phyloP scores from a whole-genome alignment of 441 rosid species.

The Croton setiger region DNA sequence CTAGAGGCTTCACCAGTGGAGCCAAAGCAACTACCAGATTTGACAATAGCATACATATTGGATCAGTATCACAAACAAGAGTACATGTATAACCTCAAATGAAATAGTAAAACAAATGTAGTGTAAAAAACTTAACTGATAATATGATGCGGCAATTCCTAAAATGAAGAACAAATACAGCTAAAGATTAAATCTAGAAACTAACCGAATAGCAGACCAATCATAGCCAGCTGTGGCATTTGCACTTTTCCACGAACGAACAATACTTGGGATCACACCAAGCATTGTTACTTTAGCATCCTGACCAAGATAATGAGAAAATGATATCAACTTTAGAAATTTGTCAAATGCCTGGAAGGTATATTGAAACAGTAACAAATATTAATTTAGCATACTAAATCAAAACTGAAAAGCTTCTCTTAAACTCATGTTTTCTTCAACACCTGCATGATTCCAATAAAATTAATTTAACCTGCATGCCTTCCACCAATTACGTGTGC shows the following conservation, averaged over 20 bases:
- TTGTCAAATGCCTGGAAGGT: constrained; percentile 4
- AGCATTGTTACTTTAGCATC: constrained; percentile 92
- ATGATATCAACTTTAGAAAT: constrained; percentile 1
- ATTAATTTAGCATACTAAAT: constrained; percentile 5
- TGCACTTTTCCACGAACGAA: constrained; percentile 78
- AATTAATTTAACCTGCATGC: not conserved
- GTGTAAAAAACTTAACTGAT: too few relatives aligned
- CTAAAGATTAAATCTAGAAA: constrained; percentile 17
- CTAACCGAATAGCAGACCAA: constrained; percentile 91
- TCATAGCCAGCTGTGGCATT: constrained; percentile 64
- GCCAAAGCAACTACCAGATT: constrained; percentile 65
- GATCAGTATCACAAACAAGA: constrained; percentile 14
- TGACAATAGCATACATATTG: constrained; percentile 26
- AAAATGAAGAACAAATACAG: constrained; percentile 15
- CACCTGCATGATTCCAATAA: not conserved
- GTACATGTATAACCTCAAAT: not conserved
- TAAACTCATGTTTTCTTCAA: not conserved
- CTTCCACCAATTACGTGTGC: not conserved
- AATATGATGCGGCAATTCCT: not conserved
- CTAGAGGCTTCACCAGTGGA: constrained; percentile 98
- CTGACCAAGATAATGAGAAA: constrained; percentile 36
- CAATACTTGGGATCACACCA: constrained; percentile 95
- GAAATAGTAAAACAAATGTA: not conserved
- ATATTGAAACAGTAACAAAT: not conserved
- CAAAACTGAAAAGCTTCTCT: not conserved